A percentile compares a stretch with the other conserved stretches of the same genome.
These are phyloP conservation scores for Camellia sinensis DNA, from an alignment of 148 eudicot genomes.

Conservation along the genomic window DNA sequence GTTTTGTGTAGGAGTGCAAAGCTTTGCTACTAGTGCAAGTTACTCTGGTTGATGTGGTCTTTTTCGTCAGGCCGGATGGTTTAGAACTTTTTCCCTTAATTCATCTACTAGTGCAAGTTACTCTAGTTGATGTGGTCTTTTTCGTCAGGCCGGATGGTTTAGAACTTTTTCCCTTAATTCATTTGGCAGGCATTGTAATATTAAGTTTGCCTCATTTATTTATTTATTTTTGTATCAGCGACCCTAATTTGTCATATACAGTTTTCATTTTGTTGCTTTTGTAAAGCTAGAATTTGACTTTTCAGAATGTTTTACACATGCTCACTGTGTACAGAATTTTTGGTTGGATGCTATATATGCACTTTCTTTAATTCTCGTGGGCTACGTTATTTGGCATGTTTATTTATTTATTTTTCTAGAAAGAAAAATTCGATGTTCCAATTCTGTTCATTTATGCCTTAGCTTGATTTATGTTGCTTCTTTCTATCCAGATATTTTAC, in stretches of 20 bases:
- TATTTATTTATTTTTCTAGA: background rate
- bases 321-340: background rate
- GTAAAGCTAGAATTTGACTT: background rate
- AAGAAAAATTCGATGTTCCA: background rate
- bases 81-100: no score
- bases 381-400: background rate
- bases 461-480: slow-evolving; percentile 5
- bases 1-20: no score
- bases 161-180: background rate
- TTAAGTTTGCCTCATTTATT: background rate
- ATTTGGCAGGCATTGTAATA: background rate
- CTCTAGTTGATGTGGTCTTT: background rate
- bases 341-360: background rate
- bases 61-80: no score
- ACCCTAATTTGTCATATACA: background rate
- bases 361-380: background rate
- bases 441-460: background rate
- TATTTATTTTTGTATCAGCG: background rate
- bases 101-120: background rate
- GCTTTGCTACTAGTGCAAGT: no score
- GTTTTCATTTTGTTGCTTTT: background rate
- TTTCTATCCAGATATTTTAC: slow-evolving; percentile 54
- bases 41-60: no score
- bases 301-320: background rate
- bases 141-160: background rate